A percentile compares a stretch with the other conserved stretches of the same genome.
These are phyloP conservation scores for Pinus albicaulis DNA, from an alignment of 75 land plant species.

Conservation along the genomic window DNA sequence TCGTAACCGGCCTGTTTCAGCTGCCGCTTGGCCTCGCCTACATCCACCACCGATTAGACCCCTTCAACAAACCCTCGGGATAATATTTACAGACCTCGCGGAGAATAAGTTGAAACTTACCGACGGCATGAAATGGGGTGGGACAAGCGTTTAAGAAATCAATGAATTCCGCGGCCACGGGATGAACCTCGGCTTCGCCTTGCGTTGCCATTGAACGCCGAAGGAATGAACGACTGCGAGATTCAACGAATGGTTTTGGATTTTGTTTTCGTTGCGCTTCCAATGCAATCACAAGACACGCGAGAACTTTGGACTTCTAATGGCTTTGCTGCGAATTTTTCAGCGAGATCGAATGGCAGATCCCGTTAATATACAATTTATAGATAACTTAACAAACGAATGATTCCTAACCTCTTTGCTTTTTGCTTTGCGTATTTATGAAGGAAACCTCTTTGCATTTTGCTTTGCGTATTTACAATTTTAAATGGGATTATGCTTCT, in stretches of 20 bases:
- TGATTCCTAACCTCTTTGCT: no score
- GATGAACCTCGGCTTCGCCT: constrained; percentile 12
- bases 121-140: constrained; percentile 95
- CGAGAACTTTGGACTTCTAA: no score
- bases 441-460: no score
- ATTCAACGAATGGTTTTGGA: not conserved
- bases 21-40: constrained; percentile 83
- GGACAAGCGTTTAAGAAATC: constrained; percentile 90
- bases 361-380: no score
- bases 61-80: not conserved
- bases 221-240: not conserved
- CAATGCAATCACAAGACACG: not conserved
- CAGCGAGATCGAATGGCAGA: no score
- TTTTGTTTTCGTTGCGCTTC: not conserved
- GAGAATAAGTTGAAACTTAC: constrained; percentile 25
- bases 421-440: no score
- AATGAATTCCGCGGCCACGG: constrained; percentile 69
- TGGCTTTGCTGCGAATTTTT: no score
- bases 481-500: no score
- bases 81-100: not conserved
- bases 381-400: no score
- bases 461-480: no score
- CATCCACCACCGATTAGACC: not conserved
- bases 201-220: constrained; percentile 18
- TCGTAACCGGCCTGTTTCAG: constrained; percentile 64